Percentiles rank a stretch among this genome's conserved stretches.
Conservation (phyloP, 2,329 filamentous ascomycete genomes). For the Bipolaris bicolor region DNA sequence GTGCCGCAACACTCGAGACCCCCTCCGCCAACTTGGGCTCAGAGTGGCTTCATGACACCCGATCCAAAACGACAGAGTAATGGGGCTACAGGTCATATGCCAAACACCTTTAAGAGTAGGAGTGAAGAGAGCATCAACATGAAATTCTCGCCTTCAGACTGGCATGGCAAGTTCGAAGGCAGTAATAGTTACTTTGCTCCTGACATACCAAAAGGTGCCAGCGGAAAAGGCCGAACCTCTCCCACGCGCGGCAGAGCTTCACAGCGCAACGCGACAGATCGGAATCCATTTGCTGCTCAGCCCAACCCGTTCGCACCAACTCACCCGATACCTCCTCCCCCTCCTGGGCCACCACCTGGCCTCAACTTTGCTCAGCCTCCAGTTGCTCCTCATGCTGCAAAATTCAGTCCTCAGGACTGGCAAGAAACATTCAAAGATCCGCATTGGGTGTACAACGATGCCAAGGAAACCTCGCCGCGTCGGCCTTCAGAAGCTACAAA, state of each 20-base stretch:
- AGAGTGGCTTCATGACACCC: constrained; percentile 24
- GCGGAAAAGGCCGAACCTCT: constrained; percentile 36
- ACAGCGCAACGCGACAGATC: constrained; percentile 32
- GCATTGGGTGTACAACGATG: constrained; percentile 45
- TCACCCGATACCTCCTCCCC: constrained; percentile 39
- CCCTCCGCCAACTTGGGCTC: constrained; percentile 26
- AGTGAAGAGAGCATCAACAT: constrained; percentile 59
- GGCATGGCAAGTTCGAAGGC: constrained; percentile 55
- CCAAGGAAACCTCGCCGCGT: constrained; percentile 41
- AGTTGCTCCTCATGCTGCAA: constrained; percentile 38
- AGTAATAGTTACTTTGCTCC: constrained; percentile 53
- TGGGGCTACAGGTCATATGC: constrained; percentile 25
- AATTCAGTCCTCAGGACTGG: constrained; percentile 54
- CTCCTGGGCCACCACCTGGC: constrained; percentile 37
- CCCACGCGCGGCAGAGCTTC: constrained; percentile 40
- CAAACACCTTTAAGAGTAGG: constrained; percentile 50
- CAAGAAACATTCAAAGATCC: constrained; percentile 53
- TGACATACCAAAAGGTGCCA: constrained; percentile 32
- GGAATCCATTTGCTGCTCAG: constrained; percentile 20
- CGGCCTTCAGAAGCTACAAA: constrained; percentile 36
- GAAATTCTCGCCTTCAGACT: constrained; percentile 55
- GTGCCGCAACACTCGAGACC: constrained; percentile 24
- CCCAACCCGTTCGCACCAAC: constrained; percentile 27
- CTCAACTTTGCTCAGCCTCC: constrained; percentile 29
- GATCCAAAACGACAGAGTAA: constrained; percentile 23